Evolutionary conservation across 805 yeast species (phyloP).

Genomic region (Pichia paraexigua): DNA sequence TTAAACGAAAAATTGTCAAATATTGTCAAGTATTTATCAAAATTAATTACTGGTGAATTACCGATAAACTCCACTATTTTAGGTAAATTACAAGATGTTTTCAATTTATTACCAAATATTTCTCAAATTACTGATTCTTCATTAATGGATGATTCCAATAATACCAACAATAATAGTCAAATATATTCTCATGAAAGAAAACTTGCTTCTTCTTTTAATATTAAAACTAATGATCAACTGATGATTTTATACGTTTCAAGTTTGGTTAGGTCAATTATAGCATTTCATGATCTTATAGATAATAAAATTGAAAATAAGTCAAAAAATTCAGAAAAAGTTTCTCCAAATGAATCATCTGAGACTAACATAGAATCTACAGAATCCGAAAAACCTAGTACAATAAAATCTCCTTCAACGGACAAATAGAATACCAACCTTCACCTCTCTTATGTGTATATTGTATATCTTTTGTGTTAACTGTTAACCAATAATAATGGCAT

Average conservation of each 20-base stretch:
- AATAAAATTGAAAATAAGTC: conserved; percentile 79
- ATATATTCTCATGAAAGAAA: conserved; percentile 15
- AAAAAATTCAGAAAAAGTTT: neutral
- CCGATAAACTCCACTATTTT: conserved; percentile 87
- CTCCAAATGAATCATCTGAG: neutral
- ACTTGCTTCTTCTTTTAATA: conserved; percentile 71
- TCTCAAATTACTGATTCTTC: conserved; percentile 29
- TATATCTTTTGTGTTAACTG: neutral
- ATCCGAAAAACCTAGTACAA: neutral
- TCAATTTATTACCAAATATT: conserved; percentile 79
- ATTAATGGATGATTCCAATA: neutral
- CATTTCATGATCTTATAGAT: conserved; percentile 94
- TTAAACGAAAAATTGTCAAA: conserved; percentile 71
- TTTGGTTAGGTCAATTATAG: conserved; percentile 86
- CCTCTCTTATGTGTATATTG: neutral
- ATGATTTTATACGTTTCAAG: conserved; percentile 90
- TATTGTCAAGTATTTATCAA: conserved; percentile 68
- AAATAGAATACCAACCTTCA: neutral
- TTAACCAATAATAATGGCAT: neutral
- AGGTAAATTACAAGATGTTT: conserved; percentile 90
- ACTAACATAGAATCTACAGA: neutral
- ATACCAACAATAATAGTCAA: conserved; percentile 7
- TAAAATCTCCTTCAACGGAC: neutral
- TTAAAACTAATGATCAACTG: conserved; percentile 91
- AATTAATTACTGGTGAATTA: conserved; percentile 59